These are phyloP conservation scores for Dendrocalamus latiflorus DNA, from an alignment of 202 grass and related monocot genomes.

Conservation along the genomic window DNA sequence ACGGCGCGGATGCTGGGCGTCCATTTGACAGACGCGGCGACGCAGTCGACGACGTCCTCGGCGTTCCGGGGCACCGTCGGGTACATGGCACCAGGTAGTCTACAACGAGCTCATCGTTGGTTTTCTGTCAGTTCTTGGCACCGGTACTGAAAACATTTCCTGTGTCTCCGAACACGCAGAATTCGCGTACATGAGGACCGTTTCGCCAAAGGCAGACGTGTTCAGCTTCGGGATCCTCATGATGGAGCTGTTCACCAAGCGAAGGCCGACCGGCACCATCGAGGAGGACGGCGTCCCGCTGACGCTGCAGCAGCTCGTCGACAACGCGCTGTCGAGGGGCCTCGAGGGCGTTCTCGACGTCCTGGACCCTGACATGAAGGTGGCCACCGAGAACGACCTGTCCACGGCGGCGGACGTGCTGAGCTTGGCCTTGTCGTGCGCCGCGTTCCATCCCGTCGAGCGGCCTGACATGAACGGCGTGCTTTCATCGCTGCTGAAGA, in stretches of 20 bases:
- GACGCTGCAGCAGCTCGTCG: slow-evolving; percentile 72
- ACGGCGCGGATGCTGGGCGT: too few species aligned
- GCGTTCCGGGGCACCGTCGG: slow-evolving; percentile 81
- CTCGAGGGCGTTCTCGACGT: slow-evolving; percentile 40
- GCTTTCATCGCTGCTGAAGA: too few species aligned
- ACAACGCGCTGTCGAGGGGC: slow-evolving; percentile 46
- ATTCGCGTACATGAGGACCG: slow-evolving; percentile 72
- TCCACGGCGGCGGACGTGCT: slow-evolving; percentile 39
- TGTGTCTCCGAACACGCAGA: slow-evolving; percentile 31
- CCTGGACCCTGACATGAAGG: slow-evolving; percentile 52
- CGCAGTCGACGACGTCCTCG: slow-evolving; percentile 56
- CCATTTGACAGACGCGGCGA: slow-evolving; percentile 36
- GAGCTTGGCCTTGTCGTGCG: too few species aligned
- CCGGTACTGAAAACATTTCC: background rate
- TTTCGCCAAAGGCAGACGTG: slow-evolving; percentile 70
- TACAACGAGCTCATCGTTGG: background rate
- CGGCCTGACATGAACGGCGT: too few species aligned
- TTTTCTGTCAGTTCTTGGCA: background rate
- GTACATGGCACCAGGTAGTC: slow-evolving; percentile 89
- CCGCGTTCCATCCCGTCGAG: too few species aligned
- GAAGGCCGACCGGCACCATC: slow-evolving; percentile 54
- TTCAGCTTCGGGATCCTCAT: slow-evolving; percentile 83
- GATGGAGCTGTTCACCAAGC: slow-evolving; percentile 80
- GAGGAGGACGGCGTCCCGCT: slow-evolving; percentile 48
- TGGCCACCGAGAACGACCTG: slow-evolving; percentile 42